Evolutionary conservation across 1,139 yeast genomes (phyloP).

Genomic region (Arxiozyma slooffiae): DNA sequence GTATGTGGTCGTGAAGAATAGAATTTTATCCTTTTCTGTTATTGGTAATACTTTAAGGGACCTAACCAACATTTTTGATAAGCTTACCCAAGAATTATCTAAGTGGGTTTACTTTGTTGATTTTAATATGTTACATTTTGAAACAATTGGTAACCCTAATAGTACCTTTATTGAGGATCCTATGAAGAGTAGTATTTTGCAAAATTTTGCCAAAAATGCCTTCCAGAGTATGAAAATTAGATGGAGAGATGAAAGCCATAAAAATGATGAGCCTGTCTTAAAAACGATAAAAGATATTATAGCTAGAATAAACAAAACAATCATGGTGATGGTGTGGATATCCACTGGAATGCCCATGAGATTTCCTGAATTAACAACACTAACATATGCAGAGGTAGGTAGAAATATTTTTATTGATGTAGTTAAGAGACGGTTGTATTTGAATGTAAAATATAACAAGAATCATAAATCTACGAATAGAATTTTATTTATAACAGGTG

Average conservation of each 20-base stretch:
- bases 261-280: neutral
- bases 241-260: neutral
- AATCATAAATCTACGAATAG: neutral
- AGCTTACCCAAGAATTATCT: neutral
- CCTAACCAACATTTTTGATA: neutral
- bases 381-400: neutral
- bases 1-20: neutral
- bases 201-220: neutral
- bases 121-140: neutral
- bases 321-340: neutral
- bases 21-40: neutral
- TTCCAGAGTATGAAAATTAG: neutral
- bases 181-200: neutral
- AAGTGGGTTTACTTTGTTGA: neutral
- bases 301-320: neutral
- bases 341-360: neutral
- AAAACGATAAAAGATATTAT: neutral
- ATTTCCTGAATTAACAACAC: neutral
- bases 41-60: neutral
- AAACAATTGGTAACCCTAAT: neutral
- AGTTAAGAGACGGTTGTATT: neutral
- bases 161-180: neutral
- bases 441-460: neutral
- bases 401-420: neutral
- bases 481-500: neutral